These are phyloP conservation scores for Microsporum canis DNA, from an alignment of 2,329 filamentous ascomycete genomes.

Conservation along the genomic window DNA sequence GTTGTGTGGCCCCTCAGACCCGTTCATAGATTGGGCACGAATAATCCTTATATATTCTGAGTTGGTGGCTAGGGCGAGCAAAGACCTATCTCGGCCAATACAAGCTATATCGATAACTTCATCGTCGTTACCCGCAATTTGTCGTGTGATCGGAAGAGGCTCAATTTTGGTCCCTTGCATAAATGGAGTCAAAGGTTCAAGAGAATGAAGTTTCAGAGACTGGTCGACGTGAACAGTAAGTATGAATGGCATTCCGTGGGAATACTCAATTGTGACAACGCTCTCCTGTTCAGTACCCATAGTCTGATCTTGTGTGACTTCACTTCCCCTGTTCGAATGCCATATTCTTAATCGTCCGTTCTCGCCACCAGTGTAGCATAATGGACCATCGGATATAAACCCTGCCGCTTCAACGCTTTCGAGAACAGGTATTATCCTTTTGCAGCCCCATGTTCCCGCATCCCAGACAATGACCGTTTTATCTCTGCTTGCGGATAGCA, in stretches of 20 bases:
- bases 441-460: constrained; percentile 68
- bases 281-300: constrained; percentile 48
- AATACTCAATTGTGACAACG: constrained; percentile 61
- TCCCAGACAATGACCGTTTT: constrained; percentile 94
- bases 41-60: constrained; percentile 86
- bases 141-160: constrained; percentile 53
- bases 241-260: constrained; percentile 55
- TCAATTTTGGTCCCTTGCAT: constrained; percentile 38
- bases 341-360: constrained; percentile 75
- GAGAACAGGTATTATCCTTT: constrained; percentile 68
- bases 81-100: constrained; percentile 64
- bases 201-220: constrained; percentile 64
- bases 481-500: constrained; percentile 80
- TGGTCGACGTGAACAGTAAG: constrained; percentile 82
- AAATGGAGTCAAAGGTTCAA: constrained; percentile 27
- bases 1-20: constrained; percentile 28
- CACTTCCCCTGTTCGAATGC: constrained; percentile 63
- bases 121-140: constrained; percentile 92
- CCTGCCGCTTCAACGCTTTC: constrained; percentile 78
- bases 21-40: constrained; percentile 38
- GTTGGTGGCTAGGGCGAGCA: constrained; percentile 87
- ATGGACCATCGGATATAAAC: constrained; percentile 58
- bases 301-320: constrained; percentile 66
- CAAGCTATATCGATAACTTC: constrained; percentile 94
- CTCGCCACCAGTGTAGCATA: constrained; percentile 76